A percentile compares a stretch with the other conserved stretches of the same genome.
phyloP scores from a whole-genome alignment of 345 rosid species.

The Eucalyptus tenuipes region DNA sequence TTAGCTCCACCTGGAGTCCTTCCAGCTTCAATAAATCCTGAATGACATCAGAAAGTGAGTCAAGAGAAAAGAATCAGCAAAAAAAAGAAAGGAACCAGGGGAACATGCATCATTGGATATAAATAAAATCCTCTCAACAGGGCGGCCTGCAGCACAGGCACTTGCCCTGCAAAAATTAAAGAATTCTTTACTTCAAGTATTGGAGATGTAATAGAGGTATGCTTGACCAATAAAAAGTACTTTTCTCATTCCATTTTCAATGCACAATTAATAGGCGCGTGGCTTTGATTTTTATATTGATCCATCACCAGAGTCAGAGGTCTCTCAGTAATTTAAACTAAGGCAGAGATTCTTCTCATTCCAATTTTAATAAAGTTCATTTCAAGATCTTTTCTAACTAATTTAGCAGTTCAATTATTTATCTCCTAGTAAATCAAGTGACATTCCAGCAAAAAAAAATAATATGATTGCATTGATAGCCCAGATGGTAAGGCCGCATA shows the following conservation, averaged over 20 bases:
- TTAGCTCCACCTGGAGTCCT: constrained; percentile 62
- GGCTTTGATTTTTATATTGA: background rate
- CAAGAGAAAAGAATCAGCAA: background rate
- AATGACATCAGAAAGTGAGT: background rate
- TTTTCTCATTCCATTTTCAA: background rate
- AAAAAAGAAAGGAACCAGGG: background rate
- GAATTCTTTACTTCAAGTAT: background rate
- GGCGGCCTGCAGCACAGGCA: background rate
- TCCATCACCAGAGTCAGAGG: background rate
- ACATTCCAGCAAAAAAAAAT: background rate
- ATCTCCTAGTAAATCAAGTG: background rate
- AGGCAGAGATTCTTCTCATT: background rate
- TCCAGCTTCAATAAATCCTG: constrained; percentile 87
- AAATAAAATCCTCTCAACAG: background rate
- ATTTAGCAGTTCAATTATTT: background rate
- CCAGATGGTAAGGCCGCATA: background rate
- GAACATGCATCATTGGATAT: background rate
- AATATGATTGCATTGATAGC: background rate
- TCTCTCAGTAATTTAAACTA: background rate
- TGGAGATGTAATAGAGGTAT: background rate
- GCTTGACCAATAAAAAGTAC: background rate
- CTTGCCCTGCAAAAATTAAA: background rate
- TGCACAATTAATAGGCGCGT: background rate
- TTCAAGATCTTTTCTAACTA: background rate
- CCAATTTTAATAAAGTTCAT: background rate